Percentiles rank a stretch among this genome's conserved stretches.
Evolutionary conservation across 169 alveolate species (phyloP).

Genomic region (Fabrea salina): DNA sequence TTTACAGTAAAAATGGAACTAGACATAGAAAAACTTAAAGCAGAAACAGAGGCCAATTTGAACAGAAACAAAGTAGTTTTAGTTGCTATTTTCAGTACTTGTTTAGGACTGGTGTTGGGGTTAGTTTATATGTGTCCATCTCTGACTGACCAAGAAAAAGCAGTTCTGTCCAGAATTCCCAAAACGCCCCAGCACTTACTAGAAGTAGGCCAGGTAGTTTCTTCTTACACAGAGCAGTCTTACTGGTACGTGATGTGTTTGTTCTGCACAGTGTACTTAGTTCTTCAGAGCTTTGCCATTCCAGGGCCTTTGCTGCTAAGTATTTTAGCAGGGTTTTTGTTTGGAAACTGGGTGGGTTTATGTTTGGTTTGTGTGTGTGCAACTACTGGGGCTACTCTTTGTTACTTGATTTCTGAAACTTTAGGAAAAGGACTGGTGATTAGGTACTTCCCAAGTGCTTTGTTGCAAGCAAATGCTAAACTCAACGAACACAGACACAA

Average conservation of each 20-base stretch:
- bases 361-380: constrained; percentile 71
- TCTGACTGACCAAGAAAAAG: background rate
- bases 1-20: constrained; percentile 20
- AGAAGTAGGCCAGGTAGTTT: background rate
- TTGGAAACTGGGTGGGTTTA: constrained; percentile 64
- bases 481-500: constrained; percentile 53
- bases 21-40: background rate
- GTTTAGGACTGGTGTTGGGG: background rate
- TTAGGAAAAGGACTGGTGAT: constrained; percentile 68
- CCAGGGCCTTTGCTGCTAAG: constrained; percentile 81
- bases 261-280: constrained; percentile 58
- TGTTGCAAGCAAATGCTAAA: constrained; percentile 43
- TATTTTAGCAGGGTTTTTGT: constrained; percentile 68
- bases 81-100: background rate
- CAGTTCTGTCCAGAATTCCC: background rate
- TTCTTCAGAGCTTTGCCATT: constrained; percentile 73
- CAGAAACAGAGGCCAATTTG: background rate
- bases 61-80: background rate
- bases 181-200: background rate
- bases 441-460: constrained; percentile 42
- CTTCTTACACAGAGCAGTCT: background rate
- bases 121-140: background rate
- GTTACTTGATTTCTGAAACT: constrained; percentile 60
- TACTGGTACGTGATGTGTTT: background rate
- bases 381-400: constrained; percentile 67